Percentiles rank a stretch among this genome's conserved stretches.
phyloP scores from a whole-genome alignment of 208 protist genomes.

The Porcisia hertigi region DNA sequence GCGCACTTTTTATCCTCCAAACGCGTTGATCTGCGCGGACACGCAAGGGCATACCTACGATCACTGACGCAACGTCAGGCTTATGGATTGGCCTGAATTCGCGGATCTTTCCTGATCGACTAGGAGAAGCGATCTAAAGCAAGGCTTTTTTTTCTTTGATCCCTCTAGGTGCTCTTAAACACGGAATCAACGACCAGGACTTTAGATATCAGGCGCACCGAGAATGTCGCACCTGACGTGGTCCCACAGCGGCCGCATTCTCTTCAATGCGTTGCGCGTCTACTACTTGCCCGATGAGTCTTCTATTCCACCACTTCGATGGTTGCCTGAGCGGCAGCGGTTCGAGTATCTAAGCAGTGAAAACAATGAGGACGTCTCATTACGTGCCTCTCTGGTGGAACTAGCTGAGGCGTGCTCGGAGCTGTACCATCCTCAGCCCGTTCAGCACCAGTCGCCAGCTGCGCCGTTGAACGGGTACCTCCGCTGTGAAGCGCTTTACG shows the following conservation, averaged over 20 bases:
- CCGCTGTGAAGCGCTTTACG: slow-evolving; percentile 68
- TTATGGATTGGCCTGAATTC: neutral
- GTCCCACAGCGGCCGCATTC: slow-evolving; percentile 25
- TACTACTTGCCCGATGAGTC: slow-evolving; percentile 42
- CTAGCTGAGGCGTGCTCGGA: slow-evolving; percentile 22
- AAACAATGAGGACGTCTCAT: slow-evolving; percentile 38
- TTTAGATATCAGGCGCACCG: neutral
- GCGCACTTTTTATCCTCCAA: no score
- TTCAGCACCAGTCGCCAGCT: slow-evolving; percentile 16
- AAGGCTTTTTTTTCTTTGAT: neutral
- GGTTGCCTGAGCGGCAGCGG: slow-evolving; percentile 40
- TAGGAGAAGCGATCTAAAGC: neutral
- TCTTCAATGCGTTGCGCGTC: slow-evolving; percentile 28
- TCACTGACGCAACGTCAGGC: neutral
- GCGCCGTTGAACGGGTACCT: slow-evolving; percentile 25
- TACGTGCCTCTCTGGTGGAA: slow-evolving; percentile 24
- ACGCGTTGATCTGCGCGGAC: neutral
- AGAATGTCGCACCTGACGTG: slow-evolving; percentile 16
- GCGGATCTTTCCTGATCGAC: neutral
- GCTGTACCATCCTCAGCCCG: slow-evolving; percentile 12
- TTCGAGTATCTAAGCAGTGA: slow-evolving; percentile 39
- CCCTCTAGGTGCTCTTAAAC: neutral
- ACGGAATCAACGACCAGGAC: neutral
- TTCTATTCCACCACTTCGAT: slow-evolving; percentile 38
- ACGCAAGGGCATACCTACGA: neutral